These are phyloP conservation scores for Heliamphora pulchella DNA, from an alignment of 179 eudicot genomes.

Conservation along the genomic window DNA sequence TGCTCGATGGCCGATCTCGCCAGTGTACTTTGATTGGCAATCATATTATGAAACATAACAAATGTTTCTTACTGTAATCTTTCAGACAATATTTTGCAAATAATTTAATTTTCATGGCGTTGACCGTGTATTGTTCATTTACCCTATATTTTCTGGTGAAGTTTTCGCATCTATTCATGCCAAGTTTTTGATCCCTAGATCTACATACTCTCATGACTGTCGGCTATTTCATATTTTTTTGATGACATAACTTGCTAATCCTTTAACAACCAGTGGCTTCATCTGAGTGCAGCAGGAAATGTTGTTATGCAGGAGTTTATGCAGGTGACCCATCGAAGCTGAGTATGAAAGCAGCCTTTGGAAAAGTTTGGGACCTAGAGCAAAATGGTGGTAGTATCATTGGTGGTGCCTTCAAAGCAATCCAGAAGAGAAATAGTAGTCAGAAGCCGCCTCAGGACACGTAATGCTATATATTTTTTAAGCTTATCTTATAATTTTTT, in stretches of 20 bases:
- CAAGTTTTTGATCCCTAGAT: neutral
- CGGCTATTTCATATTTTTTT: neutral
- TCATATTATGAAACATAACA: neutral
- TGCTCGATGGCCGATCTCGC: neutral
- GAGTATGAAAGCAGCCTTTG: slow-evolving; percentile 92
- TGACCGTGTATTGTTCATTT: neutral
- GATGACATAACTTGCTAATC: slow-evolving; percentile 1
- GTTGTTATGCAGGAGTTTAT: slow-evolving; percentile 55
- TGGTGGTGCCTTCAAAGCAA: slow-evolving; percentile 61
- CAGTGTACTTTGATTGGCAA: neutral
- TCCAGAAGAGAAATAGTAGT: slow-evolving; percentile 45
- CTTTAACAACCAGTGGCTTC: slow-evolving; percentile 6
- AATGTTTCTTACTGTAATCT: neutral
- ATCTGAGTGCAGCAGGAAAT: slow-evolving; percentile 1
- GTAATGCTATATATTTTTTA: slow-evolving; percentile 29
- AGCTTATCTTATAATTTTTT: slow-evolving; percentile 4
- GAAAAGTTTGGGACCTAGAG: slow-evolving; percentile 79
- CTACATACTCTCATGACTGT: neutral
- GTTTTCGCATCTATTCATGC: neutral
- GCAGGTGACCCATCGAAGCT: slow-evolving; percentile 86
- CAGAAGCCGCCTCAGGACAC: slow-evolving; percentile 58
- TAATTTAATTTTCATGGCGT: neutral
- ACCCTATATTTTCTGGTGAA: neutral
- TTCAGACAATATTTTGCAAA: neutral
- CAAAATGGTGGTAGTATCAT: slow-evolving; percentile 76